A percentile compares a stretch with the other conserved stretches of the same genome.
Evolutionary conservation across 768 basidiomycete genomes (phyloP).

Genomic region (Paxillus ammoniavirescens): DNA sequence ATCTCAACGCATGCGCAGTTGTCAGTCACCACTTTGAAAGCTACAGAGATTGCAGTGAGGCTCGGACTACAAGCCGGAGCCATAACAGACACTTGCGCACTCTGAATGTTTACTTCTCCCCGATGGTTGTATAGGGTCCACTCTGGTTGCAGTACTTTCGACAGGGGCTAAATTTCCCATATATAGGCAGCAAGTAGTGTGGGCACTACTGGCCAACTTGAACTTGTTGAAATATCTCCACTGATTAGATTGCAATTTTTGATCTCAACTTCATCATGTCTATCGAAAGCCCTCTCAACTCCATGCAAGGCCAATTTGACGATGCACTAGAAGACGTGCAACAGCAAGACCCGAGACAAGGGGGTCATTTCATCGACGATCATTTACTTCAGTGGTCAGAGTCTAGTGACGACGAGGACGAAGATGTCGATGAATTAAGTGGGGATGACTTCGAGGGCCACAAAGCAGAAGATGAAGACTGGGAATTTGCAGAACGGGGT

Average conservation of each 20-base stretch:
- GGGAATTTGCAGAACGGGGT: constrained; percentile 86
- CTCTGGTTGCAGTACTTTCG: neutral
- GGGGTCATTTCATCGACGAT: constrained; percentile 45
- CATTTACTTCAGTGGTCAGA: constrained; percentile 30
- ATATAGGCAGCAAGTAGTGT: neutral
- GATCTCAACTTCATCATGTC: constrained; percentile 16
- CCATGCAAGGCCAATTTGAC: constrained; percentile 60
- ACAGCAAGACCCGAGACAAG: constrained; percentile 19
- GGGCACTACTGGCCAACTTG: too few relatives aligned
- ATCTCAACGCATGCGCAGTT: too few relatives aligned
- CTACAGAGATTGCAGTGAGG: too few relatives aligned
- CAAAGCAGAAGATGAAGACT: constrained; percentile 83
- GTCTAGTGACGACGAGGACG: constrained; percentile 23
- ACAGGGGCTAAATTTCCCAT: neutral
- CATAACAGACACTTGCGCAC: too few relatives aligned
- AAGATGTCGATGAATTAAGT: constrained; percentile 30
- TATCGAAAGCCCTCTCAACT: constrained; percentile 15
- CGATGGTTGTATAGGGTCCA: too few relatives aligned
- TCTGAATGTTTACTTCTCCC: too few relatives aligned
- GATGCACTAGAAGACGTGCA: constrained; percentile 45
- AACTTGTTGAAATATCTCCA: too few relatives aligned
- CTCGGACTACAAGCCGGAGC: too few relatives aligned
- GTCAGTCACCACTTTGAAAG: too few relatives aligned
- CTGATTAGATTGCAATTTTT: constrained; percentile 3
- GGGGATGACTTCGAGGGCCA: constrained; percentile 54